Percentiles rank a stretch among this genome's conserved stretches.
Conservation (phyloP, 2,329 filamentous ascomycete genomes). For the Fusarium cyanostomum region DNA sequence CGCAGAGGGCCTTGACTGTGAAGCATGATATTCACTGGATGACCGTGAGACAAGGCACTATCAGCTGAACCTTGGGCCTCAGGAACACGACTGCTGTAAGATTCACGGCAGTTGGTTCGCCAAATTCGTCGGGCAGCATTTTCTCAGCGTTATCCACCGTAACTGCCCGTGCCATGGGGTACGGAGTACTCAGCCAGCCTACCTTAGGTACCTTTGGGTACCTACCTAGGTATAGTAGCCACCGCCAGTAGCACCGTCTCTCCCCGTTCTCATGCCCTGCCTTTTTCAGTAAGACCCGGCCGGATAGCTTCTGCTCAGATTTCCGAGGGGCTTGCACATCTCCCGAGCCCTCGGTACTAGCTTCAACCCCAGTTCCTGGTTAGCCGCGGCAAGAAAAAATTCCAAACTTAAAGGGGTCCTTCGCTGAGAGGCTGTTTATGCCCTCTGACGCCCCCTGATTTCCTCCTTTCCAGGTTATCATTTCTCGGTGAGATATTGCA, state of each 20-base stretch:
- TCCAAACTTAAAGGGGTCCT: constrained; percentile 1
- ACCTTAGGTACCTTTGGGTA: too few species aligned
- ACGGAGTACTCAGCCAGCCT: background rate
- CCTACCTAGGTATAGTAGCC: too few species aligned
- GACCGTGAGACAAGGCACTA: too few species aligned
- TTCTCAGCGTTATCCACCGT: background rate
- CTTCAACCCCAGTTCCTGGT: constrained; percentile 18
- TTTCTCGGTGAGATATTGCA: too few species aligned
- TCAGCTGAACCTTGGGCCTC: background rate
- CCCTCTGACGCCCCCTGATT: too few species aligned
- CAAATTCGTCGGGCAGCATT: background rate
- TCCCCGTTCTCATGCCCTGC: constrained; percentile 13
- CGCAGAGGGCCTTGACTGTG: background rate
- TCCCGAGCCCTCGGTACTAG: constrained; percentile 29
- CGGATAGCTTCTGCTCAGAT: constrained; percentile 6
- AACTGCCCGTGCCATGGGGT: background rate
- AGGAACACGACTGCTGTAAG: background rate
- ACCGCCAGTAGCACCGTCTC: constrained; percentile 8
- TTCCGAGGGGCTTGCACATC: constrained; percentile 32
- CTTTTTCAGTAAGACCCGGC: constrained; percentile 13
- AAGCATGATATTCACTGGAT: too few species aligned
- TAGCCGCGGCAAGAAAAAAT: constrained; percentile 11
- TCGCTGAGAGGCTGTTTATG: too few species aligned
- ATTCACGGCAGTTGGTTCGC: background rate
- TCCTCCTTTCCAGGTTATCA: too few species aligned